phyloP scores from a whole-genome alignment of 345 rosid genomes.

The Raphanus sativus region DNA sequence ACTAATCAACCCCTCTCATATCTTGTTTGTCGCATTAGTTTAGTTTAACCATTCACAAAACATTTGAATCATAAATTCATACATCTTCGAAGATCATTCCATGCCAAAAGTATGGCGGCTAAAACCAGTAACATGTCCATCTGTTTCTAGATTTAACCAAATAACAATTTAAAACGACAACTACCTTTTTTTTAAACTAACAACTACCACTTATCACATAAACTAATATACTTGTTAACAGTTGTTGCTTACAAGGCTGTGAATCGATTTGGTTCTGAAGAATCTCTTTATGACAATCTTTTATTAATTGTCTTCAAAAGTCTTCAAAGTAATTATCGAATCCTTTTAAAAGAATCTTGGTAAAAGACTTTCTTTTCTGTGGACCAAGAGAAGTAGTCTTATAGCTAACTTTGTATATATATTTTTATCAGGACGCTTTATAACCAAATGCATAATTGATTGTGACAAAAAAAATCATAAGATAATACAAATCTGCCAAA shows the following conservation, averaged over 20 bases:
- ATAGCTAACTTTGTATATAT: neutral
- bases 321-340: neutral
- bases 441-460: neutral
- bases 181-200: no score
- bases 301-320: neutral
- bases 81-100: neutral
- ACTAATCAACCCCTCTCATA: conserved; percentile 13
- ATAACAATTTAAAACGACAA: neutral
- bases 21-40: conserved; percentile 1
- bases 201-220: neutral
- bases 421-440: neutral
- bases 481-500: neutral
- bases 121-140: neutral
- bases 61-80: conserved; percentile 6
- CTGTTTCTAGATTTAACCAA: neutral
- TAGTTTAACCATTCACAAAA: conserved; percentile 20
- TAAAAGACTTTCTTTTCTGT: neutral
- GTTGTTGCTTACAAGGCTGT: neutral
- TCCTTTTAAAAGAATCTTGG: neutral
- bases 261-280: neutral
- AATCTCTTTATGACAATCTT: neutral
- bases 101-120: conserved; percentile 5
- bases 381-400: neutral
- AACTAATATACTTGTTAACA: neutral
- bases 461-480: neutral